Conservation (phyloP, 2,329 filamentous ascomycete species). For the Leptographium procerum region DNA sequence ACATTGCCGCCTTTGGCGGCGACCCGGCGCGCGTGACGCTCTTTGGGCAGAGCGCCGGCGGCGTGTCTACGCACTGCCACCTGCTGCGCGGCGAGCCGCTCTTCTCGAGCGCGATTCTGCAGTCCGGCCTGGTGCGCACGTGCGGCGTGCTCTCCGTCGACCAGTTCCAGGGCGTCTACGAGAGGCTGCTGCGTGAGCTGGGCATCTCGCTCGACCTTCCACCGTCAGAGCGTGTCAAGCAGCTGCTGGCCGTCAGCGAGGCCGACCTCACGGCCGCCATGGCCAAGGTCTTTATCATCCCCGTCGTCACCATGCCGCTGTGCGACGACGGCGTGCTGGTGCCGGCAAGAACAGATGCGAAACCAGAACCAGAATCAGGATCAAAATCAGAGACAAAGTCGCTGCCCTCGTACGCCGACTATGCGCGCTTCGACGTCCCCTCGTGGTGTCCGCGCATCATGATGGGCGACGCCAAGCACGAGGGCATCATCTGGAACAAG, state of each 20-base stretch:
- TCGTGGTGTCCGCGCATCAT: conserved; percentile 11
- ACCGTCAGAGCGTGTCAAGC: background rate
- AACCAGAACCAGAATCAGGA: too few relatives aligned
- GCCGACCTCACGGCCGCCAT: conserved; percentile 4
- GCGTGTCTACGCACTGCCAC: conserved; percentile 6
- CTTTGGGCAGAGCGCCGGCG: conserved; percentile 8
- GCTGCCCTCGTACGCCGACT: conserved; percentile 4
- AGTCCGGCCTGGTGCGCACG: conserved; percentile 6
- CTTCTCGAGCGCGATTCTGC: conserved; percentile 9
- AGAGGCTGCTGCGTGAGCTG: conserved; percentile 5
- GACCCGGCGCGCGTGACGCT: conserved; percentile 4
- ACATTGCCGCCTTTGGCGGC: conserved; percentile 9
- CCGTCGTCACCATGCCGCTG: conserved; percentile 8
- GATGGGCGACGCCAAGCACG: conserved; percentile 13
- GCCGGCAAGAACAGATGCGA: background rate
- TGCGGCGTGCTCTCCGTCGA: conserved; percentile 7
- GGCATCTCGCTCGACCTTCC: conserved; percentile 1
- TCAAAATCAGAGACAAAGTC: too few relatives aligned
- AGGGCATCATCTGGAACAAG: conserved; percentile 17
- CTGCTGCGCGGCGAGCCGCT: conserved; percentile 8
- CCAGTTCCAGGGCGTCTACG: conserved; percentile 7
- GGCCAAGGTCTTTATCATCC: conserved; percentile 2
- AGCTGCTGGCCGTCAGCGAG: background rate
- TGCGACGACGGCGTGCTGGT: conserved; percentile 12
- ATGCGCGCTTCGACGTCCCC: conserved; percentile 1